A percentile compares a stretch with the other conserved stretches of the same genome.
Conservation (phyloP, 108 stramenopile species). For the Cyclotella baltica region DNA sequence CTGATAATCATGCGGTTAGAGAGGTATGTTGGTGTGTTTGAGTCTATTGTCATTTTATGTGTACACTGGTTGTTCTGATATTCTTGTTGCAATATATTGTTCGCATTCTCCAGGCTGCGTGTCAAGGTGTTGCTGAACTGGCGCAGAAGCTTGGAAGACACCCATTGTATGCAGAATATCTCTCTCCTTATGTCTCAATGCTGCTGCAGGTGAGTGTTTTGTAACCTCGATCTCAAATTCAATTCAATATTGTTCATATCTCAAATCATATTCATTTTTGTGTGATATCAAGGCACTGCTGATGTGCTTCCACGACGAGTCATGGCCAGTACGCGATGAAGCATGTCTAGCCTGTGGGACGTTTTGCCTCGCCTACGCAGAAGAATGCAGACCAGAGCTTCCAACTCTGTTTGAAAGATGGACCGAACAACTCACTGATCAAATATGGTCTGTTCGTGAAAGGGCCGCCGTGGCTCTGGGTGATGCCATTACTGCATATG, state of each 20-base stretch:
- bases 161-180: constrained; percentile 49
- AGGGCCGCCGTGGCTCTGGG: constrained; percentile 95
- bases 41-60: not conserved
- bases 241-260: not conserved
- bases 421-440: constrained; percentile 95
- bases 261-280: not conserved
- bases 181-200: constrained; percentile 77
- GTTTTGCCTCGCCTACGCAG: constrained; percentile 86
- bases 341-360: constrained; percentile 95
- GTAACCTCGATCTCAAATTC: not conserved
- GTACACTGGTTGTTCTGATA: not conserved
- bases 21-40: constrained; percentile 51
- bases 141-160: constrained; percentile 82
- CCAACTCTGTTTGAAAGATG: constrained; percentile 88
- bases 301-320: constrained; percentile 97
- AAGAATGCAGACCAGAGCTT: constrained; percentile 87
- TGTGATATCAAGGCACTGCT: constrained; percentile 76
- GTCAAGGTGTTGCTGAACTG: constrained; percentile 96
- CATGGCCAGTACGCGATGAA: constrained; percentile 98
- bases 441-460: constrained; percentile 96
- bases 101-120: constrained; percentile 70
- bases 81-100: too few relatives aligned
- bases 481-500: constrained; percentile 85
- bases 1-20: constrained; percentile 95
- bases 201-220: constrained; percentile 58